Conservation (phyloP, 345 rosid species). For the Brassica nigra region DNA sequence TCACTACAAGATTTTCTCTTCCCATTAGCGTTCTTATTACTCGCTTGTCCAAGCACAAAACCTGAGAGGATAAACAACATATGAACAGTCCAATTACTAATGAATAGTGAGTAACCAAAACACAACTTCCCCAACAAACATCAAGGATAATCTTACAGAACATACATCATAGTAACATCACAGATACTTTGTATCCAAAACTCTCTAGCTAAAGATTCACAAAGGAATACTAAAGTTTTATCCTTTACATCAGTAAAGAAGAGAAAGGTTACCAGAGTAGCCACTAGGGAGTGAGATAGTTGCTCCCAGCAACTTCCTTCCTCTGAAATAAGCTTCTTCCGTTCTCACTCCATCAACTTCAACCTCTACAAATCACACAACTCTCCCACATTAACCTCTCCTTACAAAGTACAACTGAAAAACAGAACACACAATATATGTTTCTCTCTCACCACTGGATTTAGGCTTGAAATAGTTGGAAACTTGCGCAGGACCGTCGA, state of each 20-base stretch:
- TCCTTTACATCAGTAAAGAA: not conserved
- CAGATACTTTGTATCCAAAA: not conserved
- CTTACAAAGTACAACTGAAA: not conserved
- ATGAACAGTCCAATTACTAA: not conserved
- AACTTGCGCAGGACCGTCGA: slow-evolving; percentile 67
- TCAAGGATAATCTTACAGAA: not conserved
- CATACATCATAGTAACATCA: slow-evolving; percentile 2
- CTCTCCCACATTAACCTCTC: not conserved
- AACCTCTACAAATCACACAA: slow-evolving; percentile 40
- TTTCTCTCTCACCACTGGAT: slow-evolving; percentile 46
- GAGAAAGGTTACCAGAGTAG: slow-evolving; percentile 59
- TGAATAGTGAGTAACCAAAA: not conserved
- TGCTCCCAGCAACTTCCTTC: slow-evolving; percentile 78
- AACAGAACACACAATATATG: not conserved
- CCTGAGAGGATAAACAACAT: slow-evolving; percentile 45
- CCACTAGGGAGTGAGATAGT: slow-evolving; percentile 64
- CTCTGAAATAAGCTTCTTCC: slow-evolving; percentile 86
- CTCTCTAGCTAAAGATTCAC: not conserved
- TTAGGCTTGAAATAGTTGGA: slow-evolving; percentile 84
- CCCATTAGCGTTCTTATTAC: slow-evolving; percentile 38
- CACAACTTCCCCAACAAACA: not conserved
- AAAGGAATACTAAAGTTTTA: not conserved
- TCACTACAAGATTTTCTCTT: slow-evolving; percentile 51
- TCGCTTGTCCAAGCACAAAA: slow-evolving; percentile 69
- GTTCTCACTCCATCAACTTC: slow-evolving; percentile 63